Evolutionary conservation across 495 filamentous ascomycete species (phyloP), one percentile per base, ranked within the genome.

Genomic region (Neurospora intermedia): DNA sequence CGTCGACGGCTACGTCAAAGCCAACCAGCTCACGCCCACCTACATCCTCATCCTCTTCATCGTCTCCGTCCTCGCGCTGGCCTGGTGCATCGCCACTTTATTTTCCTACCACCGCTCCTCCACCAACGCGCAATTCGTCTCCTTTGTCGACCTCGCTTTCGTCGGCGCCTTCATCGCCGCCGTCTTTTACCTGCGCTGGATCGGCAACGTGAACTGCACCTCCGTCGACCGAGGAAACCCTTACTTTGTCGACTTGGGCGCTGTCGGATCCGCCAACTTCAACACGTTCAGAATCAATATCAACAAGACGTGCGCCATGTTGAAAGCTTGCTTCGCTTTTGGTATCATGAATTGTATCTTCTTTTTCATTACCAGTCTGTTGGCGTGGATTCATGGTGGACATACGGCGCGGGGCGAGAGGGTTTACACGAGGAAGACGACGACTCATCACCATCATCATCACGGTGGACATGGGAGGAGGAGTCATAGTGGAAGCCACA

Each of bases 1-100:
- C 80, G 91, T 97, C 78, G 79, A 95, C 82, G 86, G 87, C 79
- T 94, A 90, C 84, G 84, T 89, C 73, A 83, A 87, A 73, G 80
- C 83, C 74, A 94, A 96, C 84, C 76, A 82, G 74, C 87, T 97
- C 71, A 95, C 93, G 13, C 94, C 94, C 2, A 80, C 84, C 75
- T 92, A 90, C 83, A 91, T 96, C 82, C 90, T 97, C 31, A 86
- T 96, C 73, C 89, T 97, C 75, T 97, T 97, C 89, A 97, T 97
- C 83, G 89, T 92, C 79, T 91, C 91, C 48, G 90, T 93, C 4
- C 87, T 97, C 66, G 94, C 87, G 16, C 84, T 88, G 41, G 92
- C 90, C 78, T 97, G 94, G 94, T 86, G 88, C 48, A 76, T 96
- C 80, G 89, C 88, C 80, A 97, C 94, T 6, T 83, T 97, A 15